Evolutionary conservation across 371 early-diverging fungal species (phyloP).

Genomic region (Vairimorpha apis): DNA sequence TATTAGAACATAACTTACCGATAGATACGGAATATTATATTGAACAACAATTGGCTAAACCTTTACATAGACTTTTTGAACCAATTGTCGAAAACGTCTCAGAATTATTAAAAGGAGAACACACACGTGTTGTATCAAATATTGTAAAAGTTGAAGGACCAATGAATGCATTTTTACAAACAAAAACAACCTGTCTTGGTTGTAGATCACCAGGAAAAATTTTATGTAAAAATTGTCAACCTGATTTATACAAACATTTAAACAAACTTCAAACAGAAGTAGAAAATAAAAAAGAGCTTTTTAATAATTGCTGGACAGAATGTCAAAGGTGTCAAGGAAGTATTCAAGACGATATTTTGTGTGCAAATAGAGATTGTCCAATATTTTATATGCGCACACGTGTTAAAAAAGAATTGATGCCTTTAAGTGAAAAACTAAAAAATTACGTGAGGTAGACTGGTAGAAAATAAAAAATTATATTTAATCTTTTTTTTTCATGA

Average conservation of each 20-base stretch:
- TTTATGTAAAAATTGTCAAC: slow-evolving; percentile 66
- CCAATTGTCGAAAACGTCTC: slow-evolving; percentile 87
- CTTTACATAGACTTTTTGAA: slow-evolving; percentile 89
- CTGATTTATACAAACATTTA: slow-evolving; percentile 71
- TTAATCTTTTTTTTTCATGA: no score
- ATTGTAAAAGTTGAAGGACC: slow-evolving; percentile 79
- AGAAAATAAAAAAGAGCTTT: slow-evolving; percentile 71
- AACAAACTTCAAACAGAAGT: slow-evolving; percentile 66
- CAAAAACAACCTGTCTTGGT: slow-evolving; percentile 78
- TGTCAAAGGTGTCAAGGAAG: slow-evolving; percentile 96
- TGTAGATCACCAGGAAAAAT: slow-evolving; percentile 79
- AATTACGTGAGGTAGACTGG: slow-evolving; percentile 60
- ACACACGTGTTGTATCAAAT: slow-evolving; percentile 72
- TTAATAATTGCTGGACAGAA: slow-evolving; percentile 87
- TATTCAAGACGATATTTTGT: slow-evolving; percentile 87
- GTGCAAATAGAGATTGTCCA: slow-evolving; percentile 88
- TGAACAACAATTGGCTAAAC: slow-evolving; percentile 92
- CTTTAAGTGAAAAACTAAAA: slow-evolving; percentile 65
- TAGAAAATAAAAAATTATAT: no score
- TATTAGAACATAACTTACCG: slow-evolving; percentile 90
- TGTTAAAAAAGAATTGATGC: slow-evolving; percentile 82
- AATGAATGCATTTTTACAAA: slow-evolving; percentile 82
- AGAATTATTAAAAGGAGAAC: slow-evolving; percentile 71
- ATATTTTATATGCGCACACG: slow-evolving; percentile 98
- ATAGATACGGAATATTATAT: slow-evolving; percentile 97